These are phyloP conservation scores for Sphagnurus paluster DNA, from an alignment of 1,284 basidiomycete genomes.

Conservation along the genomic window DNA sequence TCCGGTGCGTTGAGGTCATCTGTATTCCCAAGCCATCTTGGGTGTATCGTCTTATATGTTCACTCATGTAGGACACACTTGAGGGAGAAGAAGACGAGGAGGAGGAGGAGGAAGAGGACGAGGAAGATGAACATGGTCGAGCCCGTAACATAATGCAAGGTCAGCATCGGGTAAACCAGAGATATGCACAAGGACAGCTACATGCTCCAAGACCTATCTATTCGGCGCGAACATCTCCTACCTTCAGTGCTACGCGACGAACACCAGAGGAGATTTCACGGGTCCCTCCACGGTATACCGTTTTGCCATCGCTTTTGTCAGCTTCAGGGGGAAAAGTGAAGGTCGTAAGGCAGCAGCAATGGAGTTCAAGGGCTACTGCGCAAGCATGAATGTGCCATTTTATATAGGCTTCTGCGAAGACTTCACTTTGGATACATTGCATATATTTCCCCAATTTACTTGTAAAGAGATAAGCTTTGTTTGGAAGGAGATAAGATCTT, in stretches of 20 bases:
- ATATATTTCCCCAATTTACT: neutral
- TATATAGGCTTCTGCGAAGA: neutral
- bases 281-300: conserved; percentile 22
- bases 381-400: conserved; percentile 27
- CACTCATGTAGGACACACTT: conserved; percentile 43
- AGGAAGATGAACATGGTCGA: conserved; percentile 42
- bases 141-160: conserved; percentile 26
- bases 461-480: neutral
- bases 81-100: conserved; percentile 60
- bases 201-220: conserved; percentile 28
- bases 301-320: conserved; percentile 24
- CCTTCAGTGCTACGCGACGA: conserved; percentile 34
- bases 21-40: conserved; percentile 9
- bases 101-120: conserved; percentile 55
- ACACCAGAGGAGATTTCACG: conserved; percentile 34
- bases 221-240: conserved; percentile 52
- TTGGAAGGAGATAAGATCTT: neutral
- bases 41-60: conserved; percentile 7
- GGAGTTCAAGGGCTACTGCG: conserved; percentile 37
- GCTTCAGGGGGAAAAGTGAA: conserved; percentile 42
- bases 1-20: conserved; percentile 49
- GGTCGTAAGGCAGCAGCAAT: conserved; percentile 51
- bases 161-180: conserved; percentile 26
- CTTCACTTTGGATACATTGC: neutral
- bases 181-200: conserved; percentile 22